Evolutionary conservation across 169 alveolate species (phyloP).

Genomic region (Eimeria necatrix): DNA sequence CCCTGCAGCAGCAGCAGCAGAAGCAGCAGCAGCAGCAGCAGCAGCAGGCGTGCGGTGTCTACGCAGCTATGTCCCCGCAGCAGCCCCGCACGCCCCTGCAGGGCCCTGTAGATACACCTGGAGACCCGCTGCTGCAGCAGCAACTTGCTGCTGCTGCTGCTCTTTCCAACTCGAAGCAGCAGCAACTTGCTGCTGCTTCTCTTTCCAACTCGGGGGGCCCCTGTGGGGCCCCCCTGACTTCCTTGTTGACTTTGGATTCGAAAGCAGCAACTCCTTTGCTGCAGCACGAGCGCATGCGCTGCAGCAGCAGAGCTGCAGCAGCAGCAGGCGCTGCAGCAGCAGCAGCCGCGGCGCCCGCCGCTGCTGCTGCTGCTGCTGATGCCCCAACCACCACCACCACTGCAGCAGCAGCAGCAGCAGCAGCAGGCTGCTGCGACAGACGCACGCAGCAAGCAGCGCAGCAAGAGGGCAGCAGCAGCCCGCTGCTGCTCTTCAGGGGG

Average conservation of each 20-base stretch:
- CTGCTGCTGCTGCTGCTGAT: slow-evolving; percentile 26
- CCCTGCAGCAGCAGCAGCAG: background rate
- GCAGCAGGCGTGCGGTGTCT: background rate
- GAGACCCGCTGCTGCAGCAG: background rate
- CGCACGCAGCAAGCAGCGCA: no score
- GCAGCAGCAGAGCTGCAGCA: slow-evolving; percentile 38
- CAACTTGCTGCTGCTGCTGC: background rate
- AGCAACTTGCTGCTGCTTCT: slow-evolving; percentile 5
- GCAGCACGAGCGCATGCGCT: slow-evolving; percentile 17
- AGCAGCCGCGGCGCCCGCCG: background rate
- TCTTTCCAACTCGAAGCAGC: background rate
- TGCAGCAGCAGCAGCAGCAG: background rate
- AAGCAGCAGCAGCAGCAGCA: slow-evolving; percentile 13
- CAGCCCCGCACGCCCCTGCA: background rate
- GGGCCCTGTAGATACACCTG: background rate
- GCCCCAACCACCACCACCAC: no score
- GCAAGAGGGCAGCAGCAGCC: no score
- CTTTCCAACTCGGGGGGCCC: background rate
- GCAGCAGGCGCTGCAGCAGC: background rate
- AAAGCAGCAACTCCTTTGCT: slow-evolving; percentile 12
- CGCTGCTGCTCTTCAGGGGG: no score
- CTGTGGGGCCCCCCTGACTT: slow-evolving; percentile 12
- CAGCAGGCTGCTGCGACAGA: no score
- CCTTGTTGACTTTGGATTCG: background rate
- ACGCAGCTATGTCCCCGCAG: background rate